These are phyloP conservation scores for Fusarium xyrophilum DNA, from an alignment of 2,329 filamentous ascomycete species.

Conservation along the genomic window DNA sequence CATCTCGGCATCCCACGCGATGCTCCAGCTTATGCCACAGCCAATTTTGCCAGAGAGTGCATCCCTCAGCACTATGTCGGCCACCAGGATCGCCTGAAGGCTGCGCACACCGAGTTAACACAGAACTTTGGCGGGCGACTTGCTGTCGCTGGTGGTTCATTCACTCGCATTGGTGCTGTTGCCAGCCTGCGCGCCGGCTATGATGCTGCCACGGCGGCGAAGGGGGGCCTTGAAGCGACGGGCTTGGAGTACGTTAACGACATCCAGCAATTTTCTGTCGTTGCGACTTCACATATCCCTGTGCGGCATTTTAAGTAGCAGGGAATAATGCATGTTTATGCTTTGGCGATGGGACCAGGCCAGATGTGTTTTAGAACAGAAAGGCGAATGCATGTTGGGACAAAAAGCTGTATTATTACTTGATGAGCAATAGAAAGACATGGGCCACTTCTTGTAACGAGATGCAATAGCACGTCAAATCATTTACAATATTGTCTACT, in stretches of 20 bases:
- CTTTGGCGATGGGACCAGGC: not conserved
- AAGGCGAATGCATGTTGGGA: not conserved
- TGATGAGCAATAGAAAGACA: constrained; percentile 5
- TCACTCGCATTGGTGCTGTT: constrained; percentile 59
- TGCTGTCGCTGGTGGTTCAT: constrained; percentile 67
- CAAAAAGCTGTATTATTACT: constrained; percentile 22
- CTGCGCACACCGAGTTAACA: constrained; percentile 62
- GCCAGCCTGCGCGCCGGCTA: constrained; percentile 57
- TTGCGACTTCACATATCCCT: constrained; percentile 38
- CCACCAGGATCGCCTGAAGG: constrained; percentile 69
- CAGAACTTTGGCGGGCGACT: constrained; percentile 67
- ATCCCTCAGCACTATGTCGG: constrained; percentile 91
- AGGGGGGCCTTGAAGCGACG: constrained; percentile 37
- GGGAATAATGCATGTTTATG: not conserved
- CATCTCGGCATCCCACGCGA: constrained; percentile 74
- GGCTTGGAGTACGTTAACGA: constrained; percentile 42
- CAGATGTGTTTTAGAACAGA: not conserved
- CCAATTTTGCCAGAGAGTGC: constrained; percentile 69
- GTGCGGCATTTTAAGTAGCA: constrained; percentile 34
- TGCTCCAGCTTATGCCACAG: constrained; percentile 65
- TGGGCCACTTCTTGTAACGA: not conserved
- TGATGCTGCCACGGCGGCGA: constrained; percentile 40
- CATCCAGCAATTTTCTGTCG: constrained; percentile 35
- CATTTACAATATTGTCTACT: not conserved
- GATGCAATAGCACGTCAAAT: not conserved